Evolutionary conservation across 1,284 basidiomycete genomes (phyloP).

Genomic region (Cryptococcus jaspeensis): DNA sequence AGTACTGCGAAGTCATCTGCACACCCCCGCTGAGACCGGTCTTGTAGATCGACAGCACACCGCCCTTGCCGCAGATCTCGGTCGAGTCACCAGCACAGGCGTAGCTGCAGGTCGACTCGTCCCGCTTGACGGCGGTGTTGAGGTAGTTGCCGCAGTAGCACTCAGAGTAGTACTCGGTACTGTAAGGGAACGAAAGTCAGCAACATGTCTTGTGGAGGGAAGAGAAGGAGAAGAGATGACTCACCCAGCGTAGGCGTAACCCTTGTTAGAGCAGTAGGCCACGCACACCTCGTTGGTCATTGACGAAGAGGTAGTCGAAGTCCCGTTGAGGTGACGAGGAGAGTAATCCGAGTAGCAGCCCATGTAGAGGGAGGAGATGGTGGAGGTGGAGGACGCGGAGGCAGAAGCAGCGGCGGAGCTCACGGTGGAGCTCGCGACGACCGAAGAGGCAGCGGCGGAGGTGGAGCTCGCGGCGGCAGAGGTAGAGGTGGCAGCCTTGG

Average conservation of each 20-base stretch:
- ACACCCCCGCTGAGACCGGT: neutral
- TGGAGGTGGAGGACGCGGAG: constrained; percentile 1
- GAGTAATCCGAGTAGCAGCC: neutral
- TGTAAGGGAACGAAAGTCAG: constrained; percentile 1
- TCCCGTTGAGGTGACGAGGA: neutral
- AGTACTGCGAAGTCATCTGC: neutral
- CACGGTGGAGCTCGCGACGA: neutral
- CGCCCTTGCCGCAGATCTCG: constrained; percentile 22
- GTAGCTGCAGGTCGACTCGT: constrained; percentile 22
- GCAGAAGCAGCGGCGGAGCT: neutral
- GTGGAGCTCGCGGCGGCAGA: constrained; percentile 8
- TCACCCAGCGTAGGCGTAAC: constrained; percentile 10
- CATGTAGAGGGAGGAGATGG: neutral
- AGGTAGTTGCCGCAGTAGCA: constrained; percentile 35
- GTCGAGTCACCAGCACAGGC: constrained; percentile 28
- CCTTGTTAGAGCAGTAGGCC: neutral
- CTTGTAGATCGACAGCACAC: neutral
- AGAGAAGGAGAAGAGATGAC: neutral
- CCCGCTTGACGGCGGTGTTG: neutral
- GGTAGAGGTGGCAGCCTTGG: constrained; percentile 5
- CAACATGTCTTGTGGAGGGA: neutral
- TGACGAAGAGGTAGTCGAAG: neutral
- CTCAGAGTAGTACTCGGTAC: constrained; percentile 31
- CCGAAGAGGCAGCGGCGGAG: neutral
- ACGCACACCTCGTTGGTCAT: constrained; percentile 15